phyloP scores from a whole-genome alignment of 2,329 filamentous ascomycete genomes.

The Trichoderma breve region DNA sequence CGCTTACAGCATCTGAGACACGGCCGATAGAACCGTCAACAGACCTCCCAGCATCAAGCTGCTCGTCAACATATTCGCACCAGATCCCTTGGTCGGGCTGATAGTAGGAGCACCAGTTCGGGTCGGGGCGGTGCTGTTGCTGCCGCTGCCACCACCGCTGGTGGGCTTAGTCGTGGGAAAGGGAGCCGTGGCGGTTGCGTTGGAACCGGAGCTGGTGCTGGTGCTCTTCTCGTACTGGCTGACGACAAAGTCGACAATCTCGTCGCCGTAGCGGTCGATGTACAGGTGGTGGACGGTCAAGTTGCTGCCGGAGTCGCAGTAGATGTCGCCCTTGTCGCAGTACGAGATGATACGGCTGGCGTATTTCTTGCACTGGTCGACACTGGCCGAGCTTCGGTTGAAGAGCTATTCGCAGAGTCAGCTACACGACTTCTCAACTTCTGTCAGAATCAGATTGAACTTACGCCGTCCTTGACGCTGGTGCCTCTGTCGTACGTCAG shows the following conservation, averaged over 20 bases:
- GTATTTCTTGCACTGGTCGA: slow-evolving; percentile 37
- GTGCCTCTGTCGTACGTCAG: slow-evolving; percentile 38
- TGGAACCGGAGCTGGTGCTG: slow-evolving; percentile 4
- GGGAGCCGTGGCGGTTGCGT: background rate
- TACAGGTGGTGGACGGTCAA: slow-evolving; percentile 37
- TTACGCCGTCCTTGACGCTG: slow-evolving; percentile 38
- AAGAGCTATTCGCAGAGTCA: slow-evolving; percentile 29
- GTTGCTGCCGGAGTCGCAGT: slow-evolving; percentile 37
- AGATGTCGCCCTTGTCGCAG: slow-evolving; percentile 43
- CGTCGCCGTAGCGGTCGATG: slow-evolving; percentile 34
- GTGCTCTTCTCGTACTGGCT: slow-evolving; percentile 31
- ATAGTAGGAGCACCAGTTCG: background rate
- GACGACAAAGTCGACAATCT: slow-evolving; percentile 38
- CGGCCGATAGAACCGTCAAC: background rate
- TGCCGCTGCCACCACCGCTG: background rate
- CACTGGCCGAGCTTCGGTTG: slow-evolving; percentile 31
- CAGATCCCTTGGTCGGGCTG: background rate
- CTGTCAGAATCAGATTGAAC: slow-evolving; percentile 23
- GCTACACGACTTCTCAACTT: background rate
- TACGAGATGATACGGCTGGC: slow-evolving; percentile 38
- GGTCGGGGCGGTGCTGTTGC: background rate
- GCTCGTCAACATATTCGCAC: slow-evolving; percentile 3
- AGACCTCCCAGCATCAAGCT: slow-evolving; percentile 17
- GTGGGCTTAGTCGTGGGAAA: slow-evolving; percentile 8
- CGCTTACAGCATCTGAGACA: slow-evolving; percentile 16